Percentiles rank a stretch among this genome's conserved stretches.
Conservation (phyloP, 345 rosid species). For the Brassica cretica region DNA sequence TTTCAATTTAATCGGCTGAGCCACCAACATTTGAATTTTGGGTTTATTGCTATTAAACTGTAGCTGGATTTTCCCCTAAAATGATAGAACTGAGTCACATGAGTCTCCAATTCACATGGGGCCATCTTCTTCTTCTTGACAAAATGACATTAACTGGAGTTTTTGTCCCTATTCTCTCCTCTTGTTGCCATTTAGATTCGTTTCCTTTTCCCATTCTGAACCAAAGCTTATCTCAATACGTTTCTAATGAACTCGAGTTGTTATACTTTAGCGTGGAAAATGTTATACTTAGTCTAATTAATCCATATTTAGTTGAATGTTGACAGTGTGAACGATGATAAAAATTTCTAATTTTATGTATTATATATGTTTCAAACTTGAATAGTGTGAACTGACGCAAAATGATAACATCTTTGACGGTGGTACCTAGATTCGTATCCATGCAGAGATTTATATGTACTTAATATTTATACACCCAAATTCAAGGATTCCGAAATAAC, state of each 20-base stretch:
- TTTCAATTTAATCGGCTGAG: not conserved
- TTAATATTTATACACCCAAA: not conserved
- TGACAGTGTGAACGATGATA: not conserved
- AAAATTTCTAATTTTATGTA: not conserved
- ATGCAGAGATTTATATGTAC: constrained; percentile 13
- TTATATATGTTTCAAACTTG: not conserved
- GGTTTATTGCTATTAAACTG: constrained; percentile 6
- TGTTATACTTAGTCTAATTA: constrained; percentile 2
- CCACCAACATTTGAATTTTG: constrained; percentile 11
- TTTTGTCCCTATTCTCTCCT: constrained; percentile 37
- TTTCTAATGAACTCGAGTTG: not conserved
- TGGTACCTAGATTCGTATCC: constrained; percentile 10
- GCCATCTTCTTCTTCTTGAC: constrained; percentile 40
- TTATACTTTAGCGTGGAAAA: constrained; percentile 2
- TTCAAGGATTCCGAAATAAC: not conserved
- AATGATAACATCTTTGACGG: constrained; percentile 22
- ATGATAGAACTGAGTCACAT: constrained; percentile 39
- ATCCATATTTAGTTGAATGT: constrained; percentile 1
- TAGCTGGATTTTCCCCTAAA: constrained; percentile 24
- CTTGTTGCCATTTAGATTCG: constrained; percentile 32
- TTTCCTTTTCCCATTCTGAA: constrained; percentile 4
- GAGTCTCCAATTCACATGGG: constrained; percentile 44
- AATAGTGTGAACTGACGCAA: constrained; percentile 15
- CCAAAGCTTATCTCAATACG: constrained; percentile 10
- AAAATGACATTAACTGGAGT: constrained; percentile 35